Evolutionary conservation across 2,329 filamentous ascomycete species (phyloP), one percentile per base, ranked within the genome.

Genomic region (Xylaria digitata): DNA sequence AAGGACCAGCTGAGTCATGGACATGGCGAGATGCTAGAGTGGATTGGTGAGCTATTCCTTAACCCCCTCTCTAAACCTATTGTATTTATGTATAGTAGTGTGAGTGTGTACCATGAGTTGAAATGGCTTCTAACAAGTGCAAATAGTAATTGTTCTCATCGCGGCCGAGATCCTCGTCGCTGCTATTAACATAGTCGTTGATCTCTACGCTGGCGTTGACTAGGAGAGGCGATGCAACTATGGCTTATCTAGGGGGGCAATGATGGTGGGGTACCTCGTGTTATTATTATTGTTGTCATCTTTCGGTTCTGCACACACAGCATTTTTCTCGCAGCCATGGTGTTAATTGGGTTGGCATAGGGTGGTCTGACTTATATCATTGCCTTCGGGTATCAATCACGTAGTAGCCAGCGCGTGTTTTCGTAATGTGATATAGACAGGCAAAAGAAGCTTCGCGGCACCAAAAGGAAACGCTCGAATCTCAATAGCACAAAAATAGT

Each of bases 1-100:
- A 97, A 98, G 80, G 96, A 97, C 79, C 94, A 98, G 82, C 82
- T 98, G 73, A 97, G 93, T 73, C 94, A 97, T 77, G 94, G 94
- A 52, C 94, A 97, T 78, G 94, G 92, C 66, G 92, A 96, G 83
- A 94, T 92, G 80, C 80, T 95, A 59, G 92, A 96, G 81, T 96
- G 92, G 92, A 95, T 96, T 78, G 92, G 92, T 94, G 81, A 77
- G 89, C 84, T 43, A 26, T 45, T n/a, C 19, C 30, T n/a, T 63
- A 52, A 26, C 26, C 26, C 32, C 30, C 30, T 43, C 26, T 17
- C 17, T 37, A 32, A 45, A 42, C 40, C 21, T 57, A n/a, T 15
- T 49, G 34, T 26, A 13, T n/a, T 34, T 37, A 37, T 13, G 19
- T 17, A 21, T 11, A 37, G 26, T 11, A 19, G 11, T 21, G 21